A percentile compares a stretch with the other conserved stretches of the same genome.
Evolutionary conservation across 345 rosid species (phyloP).

Genomic region (Angophora floribunda): DNA sequence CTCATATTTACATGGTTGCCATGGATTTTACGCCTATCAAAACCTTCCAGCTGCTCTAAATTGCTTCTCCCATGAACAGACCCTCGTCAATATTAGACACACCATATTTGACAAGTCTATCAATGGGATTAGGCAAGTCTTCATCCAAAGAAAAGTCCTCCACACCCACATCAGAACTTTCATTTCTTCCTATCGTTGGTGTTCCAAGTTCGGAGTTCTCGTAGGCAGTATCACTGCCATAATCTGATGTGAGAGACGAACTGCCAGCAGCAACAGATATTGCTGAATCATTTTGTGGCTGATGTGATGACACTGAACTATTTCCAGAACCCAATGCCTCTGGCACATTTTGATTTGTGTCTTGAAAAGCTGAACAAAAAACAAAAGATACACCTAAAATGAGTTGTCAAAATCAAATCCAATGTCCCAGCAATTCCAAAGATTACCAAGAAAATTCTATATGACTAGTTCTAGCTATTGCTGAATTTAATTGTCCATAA

Average conservation of each 20-base stretch:
- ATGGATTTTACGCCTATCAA: conserved; percentile 57
- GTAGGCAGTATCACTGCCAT: conserved; percentile 92
- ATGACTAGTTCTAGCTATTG: background rate
- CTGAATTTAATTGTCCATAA: background rate
- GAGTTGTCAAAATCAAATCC: background rate
- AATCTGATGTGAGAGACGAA: conserved; percentile 79
- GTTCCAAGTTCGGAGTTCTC: conserved; percentile 92
- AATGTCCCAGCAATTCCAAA: background rate
- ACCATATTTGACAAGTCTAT: conserved; percentile 76
- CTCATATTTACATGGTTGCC: conserved; percentile 37
- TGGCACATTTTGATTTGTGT: conserved; percentile 38
- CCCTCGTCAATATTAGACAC: conserved; percentile 97
- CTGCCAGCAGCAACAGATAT: conserved; percentile 43
- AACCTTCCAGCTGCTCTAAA: conserved; percentile 88
- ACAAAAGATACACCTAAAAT: background rate
- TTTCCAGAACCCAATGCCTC: conserved; percentile 36
- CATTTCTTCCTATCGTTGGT: conserved; percentile 58
- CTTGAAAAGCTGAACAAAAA: conserved; percentile 81
- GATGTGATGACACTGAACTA: conserved; percentile 29
- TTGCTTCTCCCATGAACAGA: conserved; percentile 86
- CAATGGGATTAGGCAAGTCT: conserved; percentile 73
- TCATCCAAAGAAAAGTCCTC: conserved; percentile 73
- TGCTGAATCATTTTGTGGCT: conserved; percentile 36
- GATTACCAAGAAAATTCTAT: background rate
- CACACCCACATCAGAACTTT: conserved; percentile 55